phyloP scores from a whole-genome alignment of 2,329 filamentous ascomycete species.

The Cryphonectria radicalis region DNA sequence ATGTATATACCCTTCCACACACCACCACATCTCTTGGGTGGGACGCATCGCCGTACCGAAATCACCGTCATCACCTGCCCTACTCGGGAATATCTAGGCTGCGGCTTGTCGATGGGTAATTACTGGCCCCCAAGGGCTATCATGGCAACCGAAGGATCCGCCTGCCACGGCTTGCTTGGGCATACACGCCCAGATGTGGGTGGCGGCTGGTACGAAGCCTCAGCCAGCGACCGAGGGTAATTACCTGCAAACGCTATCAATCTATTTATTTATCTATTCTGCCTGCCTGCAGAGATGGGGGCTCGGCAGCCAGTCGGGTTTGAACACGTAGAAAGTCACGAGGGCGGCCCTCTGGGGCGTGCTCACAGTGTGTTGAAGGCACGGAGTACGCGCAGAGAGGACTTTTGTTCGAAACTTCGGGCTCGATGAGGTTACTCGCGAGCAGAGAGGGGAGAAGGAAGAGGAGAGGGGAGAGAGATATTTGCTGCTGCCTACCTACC shows the following conservation, averaged over 20 bases:
- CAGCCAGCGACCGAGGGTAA: background rate
- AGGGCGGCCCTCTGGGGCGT: too few relatives aligned
- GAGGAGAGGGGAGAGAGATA: too few relatives aligned
- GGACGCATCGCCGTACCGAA: too few relatives aligned
- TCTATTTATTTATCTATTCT: background rate
- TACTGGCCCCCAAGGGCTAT: background rate
- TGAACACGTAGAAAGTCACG: background rate
- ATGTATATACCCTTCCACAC: background rate
- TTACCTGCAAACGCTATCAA: background rate
- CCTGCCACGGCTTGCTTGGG: background rate
- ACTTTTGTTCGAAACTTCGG: background rate
- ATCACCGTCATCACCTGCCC: background rate
- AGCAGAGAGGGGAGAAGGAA: too few relatives aligned
- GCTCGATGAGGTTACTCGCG: background rate
- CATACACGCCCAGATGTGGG: background rate
- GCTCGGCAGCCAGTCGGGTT: background rate
- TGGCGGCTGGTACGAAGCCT: background rate
- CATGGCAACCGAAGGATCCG: background rate
- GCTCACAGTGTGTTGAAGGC: background rate
- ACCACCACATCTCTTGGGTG: background rate
- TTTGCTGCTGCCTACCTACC: conserved; percentile 1
- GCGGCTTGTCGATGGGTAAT: background rate
- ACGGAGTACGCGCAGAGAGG: background rate
- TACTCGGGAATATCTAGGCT: background rate
- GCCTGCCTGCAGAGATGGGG: background rate